phyloP scores from a whole-genome alignment of 441 rosid genomes.

The Oxalis stricta region DNA sequence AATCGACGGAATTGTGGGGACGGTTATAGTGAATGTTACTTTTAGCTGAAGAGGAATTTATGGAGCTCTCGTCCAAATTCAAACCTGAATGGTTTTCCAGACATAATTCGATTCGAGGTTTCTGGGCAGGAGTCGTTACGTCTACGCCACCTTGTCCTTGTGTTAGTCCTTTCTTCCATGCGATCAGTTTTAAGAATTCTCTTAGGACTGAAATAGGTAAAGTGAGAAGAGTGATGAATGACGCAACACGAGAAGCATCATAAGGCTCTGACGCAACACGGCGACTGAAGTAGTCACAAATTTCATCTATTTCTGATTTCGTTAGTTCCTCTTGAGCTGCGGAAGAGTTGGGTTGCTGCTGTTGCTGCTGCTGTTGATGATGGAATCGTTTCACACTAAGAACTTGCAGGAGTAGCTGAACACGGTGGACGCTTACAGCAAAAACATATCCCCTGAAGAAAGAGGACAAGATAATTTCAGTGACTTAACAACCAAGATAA shows the following conservation, averaged over 20 bases:
- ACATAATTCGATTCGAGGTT: slow-evolving; percentile 86
- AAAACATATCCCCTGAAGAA: slow-evolving; percentile 85
- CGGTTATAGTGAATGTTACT: slow-evolving; percentile 86
- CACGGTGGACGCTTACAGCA: slow-evolving; percentile 92
- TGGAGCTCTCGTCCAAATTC: slow-evolving; percentile 21
- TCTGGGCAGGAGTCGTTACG: slow-evolving; percentile 69
- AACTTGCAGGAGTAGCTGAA: slow-evolving; percentile 97
- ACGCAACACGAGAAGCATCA: slow-evolving; percentile 98
- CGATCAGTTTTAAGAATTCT: slow-evolving; percentile 88
- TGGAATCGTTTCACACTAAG: slow-evolving; percentile 92
- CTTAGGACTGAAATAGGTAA: slow-evolving; percentile 82
- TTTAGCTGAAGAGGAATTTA: slow-evolving; percentile 42
- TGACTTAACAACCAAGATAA: background rate
- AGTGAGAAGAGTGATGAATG: slow-evolving; percentile 97
- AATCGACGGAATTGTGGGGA: slow-evolving; percentile 71
- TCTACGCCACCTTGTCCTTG: slow-evolving; percentile 77
- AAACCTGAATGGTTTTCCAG: slow-evolving; percentile 85
- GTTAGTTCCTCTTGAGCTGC: slow-evolving; percentile 73
- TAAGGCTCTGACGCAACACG: slow-evolving; percentile 98
- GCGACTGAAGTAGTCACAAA: slow-evolving; percentile 96
- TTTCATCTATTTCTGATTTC: slow-evolving; percentile 79
- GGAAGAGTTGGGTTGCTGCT: slow-evolving; percentile 43
- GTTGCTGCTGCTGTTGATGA: slow-evolving; percentile 74
- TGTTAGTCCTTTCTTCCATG: slow-evolving; percentile 88
- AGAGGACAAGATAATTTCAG: background rate